Percentiles rank a stretch among this genome's conserved stretches.
Conservation (phyloP, 768 basidiomycete genomes). For the Termitomyces sp. region DNA sequence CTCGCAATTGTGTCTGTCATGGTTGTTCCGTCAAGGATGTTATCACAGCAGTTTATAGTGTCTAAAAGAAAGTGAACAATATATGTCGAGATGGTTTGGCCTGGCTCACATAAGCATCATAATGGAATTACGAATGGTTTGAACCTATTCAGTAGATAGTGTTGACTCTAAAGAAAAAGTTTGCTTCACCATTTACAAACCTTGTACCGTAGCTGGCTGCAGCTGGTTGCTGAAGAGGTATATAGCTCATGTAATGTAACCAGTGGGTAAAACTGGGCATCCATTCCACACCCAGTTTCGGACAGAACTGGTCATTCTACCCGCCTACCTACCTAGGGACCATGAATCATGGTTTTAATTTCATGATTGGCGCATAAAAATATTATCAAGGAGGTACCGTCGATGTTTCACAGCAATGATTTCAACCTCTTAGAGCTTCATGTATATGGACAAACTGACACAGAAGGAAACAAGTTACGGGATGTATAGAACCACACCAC, state of each 20-base stretch:
- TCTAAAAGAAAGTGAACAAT: neutral
- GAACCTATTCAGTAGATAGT: too few species aligned
- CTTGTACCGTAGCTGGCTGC: too few species aligned
- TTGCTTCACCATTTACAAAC: too few species aligned
- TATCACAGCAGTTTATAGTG: neutral
- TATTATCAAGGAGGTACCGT: neutral
- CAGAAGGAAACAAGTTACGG: neutral
- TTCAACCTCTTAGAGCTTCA: neutral
- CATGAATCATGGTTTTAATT: too few species aligned
- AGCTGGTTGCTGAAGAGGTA: neutral
- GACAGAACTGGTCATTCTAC: too few species aligned
- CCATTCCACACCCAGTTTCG: neutral
- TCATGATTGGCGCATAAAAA: neutral
- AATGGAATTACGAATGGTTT: too few species aligned
- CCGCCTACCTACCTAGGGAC: too few species aligned
- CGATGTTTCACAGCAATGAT: neutral
- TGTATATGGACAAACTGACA: neutral
- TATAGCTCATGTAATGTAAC: neutral
- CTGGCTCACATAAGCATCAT: neutral
- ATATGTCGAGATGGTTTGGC: too few species aligned
- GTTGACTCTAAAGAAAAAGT: too few species aligned
- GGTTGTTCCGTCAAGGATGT: constrained; percentile 3
- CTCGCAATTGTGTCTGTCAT: constrained; percentile 21
- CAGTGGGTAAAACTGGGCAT: neutral
- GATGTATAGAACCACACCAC: neutral